Evolutionary conservation across 1,284 basidiomycete species (phyloP), one percentile per base, ranked within the genome.

Genomic region (Coniophora puteana): DNA sequence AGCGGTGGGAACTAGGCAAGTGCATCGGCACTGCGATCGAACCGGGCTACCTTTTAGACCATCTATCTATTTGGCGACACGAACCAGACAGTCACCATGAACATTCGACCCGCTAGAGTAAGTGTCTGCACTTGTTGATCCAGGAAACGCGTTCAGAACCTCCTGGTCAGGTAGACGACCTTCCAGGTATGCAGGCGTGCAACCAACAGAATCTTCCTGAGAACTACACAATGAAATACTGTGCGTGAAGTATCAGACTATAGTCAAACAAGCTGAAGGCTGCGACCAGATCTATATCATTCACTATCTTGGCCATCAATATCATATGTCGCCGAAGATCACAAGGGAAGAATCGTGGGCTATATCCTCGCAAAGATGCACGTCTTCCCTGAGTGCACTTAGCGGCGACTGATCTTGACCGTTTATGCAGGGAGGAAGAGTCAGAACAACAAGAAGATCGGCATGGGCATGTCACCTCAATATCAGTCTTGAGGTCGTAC

Each of bases 281-380:
- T 37, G 21, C 16, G 14, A 14, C 16, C 47, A 97, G 94, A 97
- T 64, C 72, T 98, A 42, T 98, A 97, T 64, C 96, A 99, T 63
- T 81, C 85, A 4, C 72, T 97, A 63, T 93, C 93, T 21, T 99
- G 96, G 96, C 95, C 95, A 1, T 84, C 91, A 43, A 74, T 99
- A 24, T 96, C 93, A 2, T 98, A 92, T 56, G 95, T 99, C 11
- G 95, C 95, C 4, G 93, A 96, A 63, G 94, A 97, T 58, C 81
- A 87, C 51, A 85, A 91, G 55, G 93, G 93, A 4, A 80, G 92
- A 43, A 86, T 98, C 47, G 94, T 98, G 4, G 95, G 95, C 28
- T 98, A 99, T 63, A 97, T 98, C 47, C 72, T 98, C 21, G 95
- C 92, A 14, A 98, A 98, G 69, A 98, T 99, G 95, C 93, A 65